Evolutionary conservation across 352 stramenopile genomes (phyloP), one percentile per base, ranked within the genome.

Genomic region (Phytophthora pini): DNA sequence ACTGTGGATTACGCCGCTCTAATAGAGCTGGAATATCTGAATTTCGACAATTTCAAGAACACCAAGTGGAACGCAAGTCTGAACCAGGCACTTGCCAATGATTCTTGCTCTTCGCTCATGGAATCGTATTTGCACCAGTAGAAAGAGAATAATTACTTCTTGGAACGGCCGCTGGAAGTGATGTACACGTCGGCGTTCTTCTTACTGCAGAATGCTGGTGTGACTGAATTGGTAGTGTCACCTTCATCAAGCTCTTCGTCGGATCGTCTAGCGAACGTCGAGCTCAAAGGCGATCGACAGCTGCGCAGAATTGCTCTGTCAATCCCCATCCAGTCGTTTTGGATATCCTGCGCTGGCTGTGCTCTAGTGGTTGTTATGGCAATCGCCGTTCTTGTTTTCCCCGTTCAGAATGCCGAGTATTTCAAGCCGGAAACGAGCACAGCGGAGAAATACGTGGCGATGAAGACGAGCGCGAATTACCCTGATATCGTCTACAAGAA

Each of bases 101-200:
- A 65, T 17, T 24, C 52, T 2, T 85, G 74, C 63, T 85, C 76
- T 5, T 68, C 72, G 13, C 54, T 82, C 12, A 76, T 82, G 48
- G 73, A 85, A 32, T 77, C 76, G 48, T 85, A 82, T 61, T 31
- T 82, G 12, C 24, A 41, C 11, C 74, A 81, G 24, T 12, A 81
- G 7, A 20, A 65, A 12, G 49, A 68, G 24, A 85, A 85, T 54
- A 54, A 78, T 24, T 86, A 78, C 46, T 72, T 65, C 38, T 17
- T 86, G 9, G 65, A 82, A 17, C 47, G 51, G 0, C 74, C 77
- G 2, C 40, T 83, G 27, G 71, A 82, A 20, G 39, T 72, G 17
- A 76, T 83, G 71, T 81, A 82, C 61, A 75, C 68, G 22, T 79
- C 77, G 5, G 44, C 58, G n/a, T 76, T 86, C 54, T 83, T 74